Evolutionary conservation across 73 alveolate genomes (phyloP).

Genomic region (Paramecium tetraurelia): DNA sequence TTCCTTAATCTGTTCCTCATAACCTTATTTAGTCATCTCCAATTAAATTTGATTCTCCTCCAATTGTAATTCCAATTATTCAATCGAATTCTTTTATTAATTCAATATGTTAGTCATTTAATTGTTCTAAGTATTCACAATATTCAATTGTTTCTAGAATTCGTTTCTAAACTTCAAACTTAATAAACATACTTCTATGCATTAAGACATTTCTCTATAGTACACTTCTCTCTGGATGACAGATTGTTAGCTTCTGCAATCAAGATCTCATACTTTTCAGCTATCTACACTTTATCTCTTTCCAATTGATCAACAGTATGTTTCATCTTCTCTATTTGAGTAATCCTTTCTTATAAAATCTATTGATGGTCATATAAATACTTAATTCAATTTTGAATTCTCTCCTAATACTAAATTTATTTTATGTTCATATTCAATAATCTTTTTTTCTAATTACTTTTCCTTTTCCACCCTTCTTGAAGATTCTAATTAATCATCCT

Average conservation of each 20-base stretch:
- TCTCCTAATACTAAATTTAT: not conserved
- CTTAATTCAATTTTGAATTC: slow-evolving; percentile 23
- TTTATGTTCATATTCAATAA: not conserved
- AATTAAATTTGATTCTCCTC: not conserved
- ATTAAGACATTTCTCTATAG: not conserved
- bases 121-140: not conserved
- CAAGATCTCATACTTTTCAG: not conserved
- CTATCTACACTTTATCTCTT: not conserved
- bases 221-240: not conserved
- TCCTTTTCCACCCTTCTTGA: not conserved
- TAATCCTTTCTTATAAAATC: not conserved
- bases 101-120: not conserved
- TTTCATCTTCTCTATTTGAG: not conserved
- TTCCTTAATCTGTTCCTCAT: not conserved
- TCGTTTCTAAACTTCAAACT: not conserved
- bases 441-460: not conserved
- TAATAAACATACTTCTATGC: not conserved
- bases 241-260: not conserved
- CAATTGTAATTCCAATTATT: slow-evolving; percentile 5
- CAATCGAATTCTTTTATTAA: not conserved
- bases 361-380: not conserved
- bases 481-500: not conserved
- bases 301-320: not conserved
- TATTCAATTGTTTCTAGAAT: not conserved
- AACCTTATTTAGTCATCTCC: not conserved